Evolutionary conservation across 805 yeast genomes (phyloP).

Genomic region (Hyphopichia homilentoma): DNA sequence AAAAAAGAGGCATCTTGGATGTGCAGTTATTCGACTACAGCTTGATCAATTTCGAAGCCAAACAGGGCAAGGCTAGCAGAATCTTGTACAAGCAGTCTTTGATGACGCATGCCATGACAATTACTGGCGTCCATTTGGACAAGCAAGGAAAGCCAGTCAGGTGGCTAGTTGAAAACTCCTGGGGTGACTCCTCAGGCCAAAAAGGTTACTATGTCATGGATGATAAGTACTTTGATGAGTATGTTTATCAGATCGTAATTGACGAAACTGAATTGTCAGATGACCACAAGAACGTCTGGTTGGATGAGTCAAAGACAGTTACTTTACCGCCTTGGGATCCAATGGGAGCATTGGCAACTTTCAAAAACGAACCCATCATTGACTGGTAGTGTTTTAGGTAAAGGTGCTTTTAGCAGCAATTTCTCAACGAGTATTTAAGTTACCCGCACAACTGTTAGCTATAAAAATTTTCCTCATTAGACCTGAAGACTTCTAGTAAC

Average conservation of each 20-base stretch:
- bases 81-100: slow-evolving; percentile 15
- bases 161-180: slow-evolving; percentile 74
- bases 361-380: slow-evolving; percentile 2
- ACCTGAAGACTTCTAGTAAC: too few species aligned
- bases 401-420: too few species aligned
- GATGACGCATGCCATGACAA: slow-evolving; percentile 19
- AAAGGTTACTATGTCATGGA: slow-evolving; percentile 72
- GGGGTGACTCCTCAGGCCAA: slow-evolving; percentile 67
- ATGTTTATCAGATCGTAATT: slow-evolving; percentile 46
- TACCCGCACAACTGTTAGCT: too few species aligned
- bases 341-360: slow-evolving; percentile 65
- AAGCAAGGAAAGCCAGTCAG: slow-evolving; percentile 53
- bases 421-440: too few species aligned
- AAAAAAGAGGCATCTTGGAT: slow-evolving; percentile 18
- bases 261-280: slow-evolving; percentile 3
- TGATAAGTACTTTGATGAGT: slow-evolving; percentile 70
- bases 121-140: slow-evolving; percentile 17
- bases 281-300: slow-evolving; percentile 1
- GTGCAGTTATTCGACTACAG: slow-evolving; percentile 12
- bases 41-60: slow-evolving; percentile 10
- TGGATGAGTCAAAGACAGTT: slow-evolving; percentile 24
- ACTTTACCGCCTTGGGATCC: slow-evolving; percentile 77
- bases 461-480: too few species aligned
- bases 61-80: slow-evolving; percentile 14
- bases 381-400: too few species aligned